Conservation (phyloP, 495 filamentous ascomycete genomes). For the Alectoria sarmentosa region DNA sequence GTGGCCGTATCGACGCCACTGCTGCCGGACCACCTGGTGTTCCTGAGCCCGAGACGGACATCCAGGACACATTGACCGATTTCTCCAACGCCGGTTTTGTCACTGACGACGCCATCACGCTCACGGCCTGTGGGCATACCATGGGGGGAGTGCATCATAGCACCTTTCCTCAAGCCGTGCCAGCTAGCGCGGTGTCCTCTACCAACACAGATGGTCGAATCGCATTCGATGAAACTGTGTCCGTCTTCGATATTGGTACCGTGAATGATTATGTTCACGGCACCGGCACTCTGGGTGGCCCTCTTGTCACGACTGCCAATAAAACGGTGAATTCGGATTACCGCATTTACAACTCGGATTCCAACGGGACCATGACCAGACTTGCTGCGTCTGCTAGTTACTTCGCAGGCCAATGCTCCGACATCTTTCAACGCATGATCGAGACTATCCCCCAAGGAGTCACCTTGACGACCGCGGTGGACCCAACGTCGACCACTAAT, state of each 20-base stretch:
- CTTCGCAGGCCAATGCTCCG: constrained; percentile 43
- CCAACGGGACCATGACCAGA: constrained; percentile 46
- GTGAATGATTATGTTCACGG: constrained; percentile 50
- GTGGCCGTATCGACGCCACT: constrained; percentile 50
- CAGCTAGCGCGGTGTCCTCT: constrained; percentile 34
- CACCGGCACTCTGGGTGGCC: constrained; percentile 31
- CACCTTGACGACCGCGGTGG: constrained; percentile 44
- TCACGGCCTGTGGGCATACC: constrained; percentile 56
- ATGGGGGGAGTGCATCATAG: constrained; percentile 52
- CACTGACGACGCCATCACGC: constrained; percentile 49
- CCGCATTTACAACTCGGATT: constrained; percentile 50
- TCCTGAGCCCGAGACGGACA: constrained; percentile 51
- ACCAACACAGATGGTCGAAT: constrained; percentile 36
- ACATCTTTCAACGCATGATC: constrained; percentile 52
- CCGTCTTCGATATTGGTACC: constrained; percentile 48
- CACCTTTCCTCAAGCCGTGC: constrained; percentile 49
- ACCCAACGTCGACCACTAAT: constrained; percentile 31
- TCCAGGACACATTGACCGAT: constrained; percentile 44
- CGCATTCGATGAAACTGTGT: constrained; percentile 37
- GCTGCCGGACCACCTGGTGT: constrained; percentile 44
- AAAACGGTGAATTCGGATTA: constrained; percentile 45
- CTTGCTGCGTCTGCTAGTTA: constrained; percentile 35
- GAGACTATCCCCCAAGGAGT: constrained; percentile 49
- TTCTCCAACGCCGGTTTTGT: constrained; percentile 53
- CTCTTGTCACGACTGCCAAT: constrained; percentile 40